These are phyloP conservation scores for Phoma sp. DNA, from an alignment of 2,329 filamentous ascomycete genomes.

Conservation along the genomic window DNA sequence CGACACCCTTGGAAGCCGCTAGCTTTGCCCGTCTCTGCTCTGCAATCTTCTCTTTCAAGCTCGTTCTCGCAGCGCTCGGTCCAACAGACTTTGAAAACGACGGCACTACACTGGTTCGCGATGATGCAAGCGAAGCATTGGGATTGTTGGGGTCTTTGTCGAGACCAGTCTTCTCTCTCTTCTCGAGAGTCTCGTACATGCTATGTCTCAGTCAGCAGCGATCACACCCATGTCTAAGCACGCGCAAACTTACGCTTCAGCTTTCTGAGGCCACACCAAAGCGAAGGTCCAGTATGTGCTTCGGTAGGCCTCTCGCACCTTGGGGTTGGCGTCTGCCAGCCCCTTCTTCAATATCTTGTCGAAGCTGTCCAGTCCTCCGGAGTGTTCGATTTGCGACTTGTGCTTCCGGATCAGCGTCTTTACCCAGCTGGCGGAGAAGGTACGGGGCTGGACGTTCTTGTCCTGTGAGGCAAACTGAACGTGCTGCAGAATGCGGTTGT, in stretches of 20 bases:
- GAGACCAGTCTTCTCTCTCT: conserved; percentile 78
- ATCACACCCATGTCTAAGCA: background rate
- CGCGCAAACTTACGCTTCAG: conserved; percentile 67
- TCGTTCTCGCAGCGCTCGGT: conserved; percentile 56
- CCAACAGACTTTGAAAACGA: conserved; percentile 57
- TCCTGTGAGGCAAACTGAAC: conserved; percentile 83
- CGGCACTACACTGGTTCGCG: conserved; percentile 55
- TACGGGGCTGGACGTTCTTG: conserved; percentile 88
- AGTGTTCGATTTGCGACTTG: conserved; percentile 82
- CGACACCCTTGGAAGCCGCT: conserved; percentile 49
- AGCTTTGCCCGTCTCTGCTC: conserved; percentile 73
- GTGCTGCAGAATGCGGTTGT: conserved; percentile 81
- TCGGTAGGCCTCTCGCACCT: conserved; percentile 85
- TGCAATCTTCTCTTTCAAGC: conserved; percentile 81
- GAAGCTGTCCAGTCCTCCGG: conserved; percentile 79
- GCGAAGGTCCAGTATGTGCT: conserved; percentile 86
- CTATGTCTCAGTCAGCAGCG: conserved; percentile 52
- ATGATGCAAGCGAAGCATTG: conserved; percentile 60
- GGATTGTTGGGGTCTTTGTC: conserved; percentile 86
- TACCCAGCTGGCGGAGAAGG: conserved; percentile 81
- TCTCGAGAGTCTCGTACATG: conserved; percentile 79
- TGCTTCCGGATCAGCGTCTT: conserved; percentile 82
- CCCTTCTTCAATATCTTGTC: conserved; percentile 91
- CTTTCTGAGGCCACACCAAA: conserved; percentile 76
- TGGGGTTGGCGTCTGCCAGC: conserved; percentile 86